Evolutionary conservation across 306 rosid species (phyloP).

Genomic region (Sesbania bispinosa): DNA sequence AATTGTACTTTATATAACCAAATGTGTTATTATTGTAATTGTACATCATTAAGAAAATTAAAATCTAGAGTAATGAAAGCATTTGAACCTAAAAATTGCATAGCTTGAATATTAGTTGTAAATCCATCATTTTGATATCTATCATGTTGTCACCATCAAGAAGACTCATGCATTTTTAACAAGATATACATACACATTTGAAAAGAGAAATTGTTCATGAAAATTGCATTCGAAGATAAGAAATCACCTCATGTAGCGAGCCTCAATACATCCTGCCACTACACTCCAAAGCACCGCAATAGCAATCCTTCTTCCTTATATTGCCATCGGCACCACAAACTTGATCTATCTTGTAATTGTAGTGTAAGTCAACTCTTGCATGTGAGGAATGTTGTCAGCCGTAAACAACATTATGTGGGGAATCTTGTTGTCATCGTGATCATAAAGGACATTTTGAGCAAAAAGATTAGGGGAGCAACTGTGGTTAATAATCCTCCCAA

Average conservation of each 20-base stretch:
- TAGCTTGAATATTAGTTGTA: not conserved
- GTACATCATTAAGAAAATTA: too few species aligned
- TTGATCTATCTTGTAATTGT: constrained; percentile 52
- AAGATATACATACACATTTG: too few species aligned
- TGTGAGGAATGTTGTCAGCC: constrained; percentile 53
- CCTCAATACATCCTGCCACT: constrained; percentile 63
- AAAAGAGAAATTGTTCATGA: not conserved
- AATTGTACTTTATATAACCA: too few species aligned
- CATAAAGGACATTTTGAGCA: constrained; percentile 61
- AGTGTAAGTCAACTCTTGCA: constrained; percentile 57
- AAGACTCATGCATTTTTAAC: too few species aligned
- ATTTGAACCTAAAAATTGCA: not conserved
- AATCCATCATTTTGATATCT: not conserved
- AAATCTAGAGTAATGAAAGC: too few species aligned
- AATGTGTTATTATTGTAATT: too few species aligned
- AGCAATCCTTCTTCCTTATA: constrained; percentile 56
- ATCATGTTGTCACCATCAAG: not conserved
- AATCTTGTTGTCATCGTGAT: constrained; percentile 59
- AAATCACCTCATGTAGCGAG: not conserved
- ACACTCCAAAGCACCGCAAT: constrained; percentile 61
- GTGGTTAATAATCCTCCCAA: constrained; percentile 74
- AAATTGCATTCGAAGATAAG: not conserved
- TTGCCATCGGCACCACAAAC: constrained; percentile 57
- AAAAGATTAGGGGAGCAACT: constrained; percentile 73
- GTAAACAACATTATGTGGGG: constrained; percentile 76